Evolutionary conservation across 2,329 filamentous ascomycete genomes (phyloP), one percentile per base, ranked within the genome.

Genomic region (Ascomycota sp.): DNA sequence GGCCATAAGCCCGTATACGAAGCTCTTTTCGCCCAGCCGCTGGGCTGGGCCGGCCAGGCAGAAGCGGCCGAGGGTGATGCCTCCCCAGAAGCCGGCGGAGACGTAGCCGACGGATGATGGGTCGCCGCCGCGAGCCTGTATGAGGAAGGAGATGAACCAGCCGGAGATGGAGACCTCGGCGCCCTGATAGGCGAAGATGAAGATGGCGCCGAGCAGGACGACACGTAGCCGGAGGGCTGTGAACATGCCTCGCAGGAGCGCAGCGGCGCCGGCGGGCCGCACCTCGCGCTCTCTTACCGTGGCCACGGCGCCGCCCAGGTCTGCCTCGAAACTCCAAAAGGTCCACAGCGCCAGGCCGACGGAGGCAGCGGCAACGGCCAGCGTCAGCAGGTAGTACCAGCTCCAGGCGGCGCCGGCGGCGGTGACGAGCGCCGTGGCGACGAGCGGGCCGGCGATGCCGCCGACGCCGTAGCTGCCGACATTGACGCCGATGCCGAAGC

Each of bases 101-200:
- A 89, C 77, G 47, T 89, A 89, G 23, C 82, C 81, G 12, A 89
- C 77, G 4, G 63, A 59, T 0, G 64, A 58, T 6, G 78, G 77
- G 40, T 76, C 62, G 10, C 78, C 80, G 33, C 70, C 57, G 23
- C 80, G 72, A 36, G 71, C 66, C 29, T 65, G 64, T 49, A 89
- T 82, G 24, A 91, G 57, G 55, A 85, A 91, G 3, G 76, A 82
- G 36, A 86, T 82, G 29, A 86, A 75, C 82, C 81, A 91, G 31
- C 81, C 80, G 0, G 75, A 80, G 38, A 86, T 79, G 33, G 73
- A 74, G 11, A 91, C 80, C 51, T 91, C 81, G 23, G 77, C 75
- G 22, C 80, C 81, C 50, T 89, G 79, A 48, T 92, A 91, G 19
- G 73, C 69, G 47, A 91, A 89, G 48, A 89, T 78, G 56, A 89